Percentiles rank a stretch among this genome's conserved stretches.
These are phyloP conservation scores for Nevesoporus exiguus DNA, from an alignment of 768 basidiomycete genomes.

Conservation along the genomic window DNA sequence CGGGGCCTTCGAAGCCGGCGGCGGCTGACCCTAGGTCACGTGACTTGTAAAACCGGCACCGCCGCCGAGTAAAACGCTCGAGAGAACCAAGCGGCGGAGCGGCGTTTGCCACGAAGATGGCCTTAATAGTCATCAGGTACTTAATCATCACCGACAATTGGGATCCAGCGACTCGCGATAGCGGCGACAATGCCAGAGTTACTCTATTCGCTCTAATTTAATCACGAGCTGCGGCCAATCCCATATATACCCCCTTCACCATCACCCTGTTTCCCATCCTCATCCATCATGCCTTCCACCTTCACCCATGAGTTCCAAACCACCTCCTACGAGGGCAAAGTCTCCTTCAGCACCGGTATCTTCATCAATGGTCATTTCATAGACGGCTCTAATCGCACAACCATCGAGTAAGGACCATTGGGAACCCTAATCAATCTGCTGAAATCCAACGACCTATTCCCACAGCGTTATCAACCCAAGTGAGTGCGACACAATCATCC, in stretches of 20 bases:
- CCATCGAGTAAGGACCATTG: constrained; percentile 58
- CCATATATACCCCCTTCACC: constrained; percentile 15
- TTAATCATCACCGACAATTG: too few species aligned
- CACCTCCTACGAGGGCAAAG: constrained; percentile 54
- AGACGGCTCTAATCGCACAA: constrained; percentile 52
- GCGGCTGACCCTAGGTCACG: too few species aligned
- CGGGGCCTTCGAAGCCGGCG: too few species aligned
- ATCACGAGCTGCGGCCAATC: not conserved
- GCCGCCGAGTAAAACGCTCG: too few species aligned
- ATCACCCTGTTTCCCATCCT: not conserved
- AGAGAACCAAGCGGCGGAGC: too few species aligned
- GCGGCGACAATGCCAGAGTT: too few species aligned
- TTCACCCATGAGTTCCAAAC: constrained; percentile 53
- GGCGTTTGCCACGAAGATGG: too few species aligned
- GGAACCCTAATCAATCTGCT: not conserved
- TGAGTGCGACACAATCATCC: constrained; percentile 15
- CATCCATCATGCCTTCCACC: constrained; percentile 37
- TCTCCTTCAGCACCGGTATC: constrained; percentile 57
- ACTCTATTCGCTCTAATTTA: too few species aligned
- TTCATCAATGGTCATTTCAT: constrained; percentile 71
- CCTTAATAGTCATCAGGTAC: too few species aligned
- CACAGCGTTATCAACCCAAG: constrained; percentile 58
- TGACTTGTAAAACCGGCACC: too few species aligned
- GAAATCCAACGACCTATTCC: not conserved
- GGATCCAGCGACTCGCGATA: too few species aligned